These are phyloP conservation scores for Cymbopogon flexuosus DNA, from an alignment of 202 grass and related monocot species.

Conservation along the genomic window DNA sequence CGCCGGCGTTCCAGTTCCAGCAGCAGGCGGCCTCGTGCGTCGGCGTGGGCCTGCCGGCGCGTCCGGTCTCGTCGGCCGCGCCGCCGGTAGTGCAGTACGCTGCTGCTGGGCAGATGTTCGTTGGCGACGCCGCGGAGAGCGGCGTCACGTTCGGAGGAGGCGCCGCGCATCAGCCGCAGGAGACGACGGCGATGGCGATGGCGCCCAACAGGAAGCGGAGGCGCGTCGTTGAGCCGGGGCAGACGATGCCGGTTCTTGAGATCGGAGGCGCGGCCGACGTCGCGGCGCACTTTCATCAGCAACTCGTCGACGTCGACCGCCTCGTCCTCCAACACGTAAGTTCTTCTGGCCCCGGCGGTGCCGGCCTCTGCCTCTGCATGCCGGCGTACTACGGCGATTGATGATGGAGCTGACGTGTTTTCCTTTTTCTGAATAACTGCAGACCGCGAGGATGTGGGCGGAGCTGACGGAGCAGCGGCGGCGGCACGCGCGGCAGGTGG, in stretches of 20 bases:
- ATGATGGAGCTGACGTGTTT: background rate
- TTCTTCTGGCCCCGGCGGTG: background rate
- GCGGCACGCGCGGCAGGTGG: constrained; percentile 32
- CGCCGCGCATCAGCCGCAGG: background rate
- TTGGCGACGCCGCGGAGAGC: constrained; percentile 31
- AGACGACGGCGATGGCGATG: background rate
- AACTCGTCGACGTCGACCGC: constrained; percentile 53
- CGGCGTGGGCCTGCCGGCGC: background rate
- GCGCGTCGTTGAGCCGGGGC: constrained; percentile 1
- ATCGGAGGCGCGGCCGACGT: background rate
- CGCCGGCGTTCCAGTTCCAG: background rate
- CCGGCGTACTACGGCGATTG: background rate
- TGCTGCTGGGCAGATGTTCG: background rate
- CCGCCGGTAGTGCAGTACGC: background rate
- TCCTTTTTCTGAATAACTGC: background rate
- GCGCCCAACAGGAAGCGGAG: constrained; percentile 29
- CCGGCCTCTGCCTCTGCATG: background rate
- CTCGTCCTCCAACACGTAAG: constrained; percentile 58
- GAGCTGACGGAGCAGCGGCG: constrained; percentile 48
- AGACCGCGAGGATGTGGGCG: constrained; percentile 51
- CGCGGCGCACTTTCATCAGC: constrained; percentile 42
- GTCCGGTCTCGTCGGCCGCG: background rate
- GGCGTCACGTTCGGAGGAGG: constrained; percentile 39
- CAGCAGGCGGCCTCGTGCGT: background rate
- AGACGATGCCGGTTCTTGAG: background rate